Evolutionary conservation across 139 green algal genomes (phyloP), one percentile per base, ranked within the genome.

Genomic region (Bryopsis sp.): DNA sequence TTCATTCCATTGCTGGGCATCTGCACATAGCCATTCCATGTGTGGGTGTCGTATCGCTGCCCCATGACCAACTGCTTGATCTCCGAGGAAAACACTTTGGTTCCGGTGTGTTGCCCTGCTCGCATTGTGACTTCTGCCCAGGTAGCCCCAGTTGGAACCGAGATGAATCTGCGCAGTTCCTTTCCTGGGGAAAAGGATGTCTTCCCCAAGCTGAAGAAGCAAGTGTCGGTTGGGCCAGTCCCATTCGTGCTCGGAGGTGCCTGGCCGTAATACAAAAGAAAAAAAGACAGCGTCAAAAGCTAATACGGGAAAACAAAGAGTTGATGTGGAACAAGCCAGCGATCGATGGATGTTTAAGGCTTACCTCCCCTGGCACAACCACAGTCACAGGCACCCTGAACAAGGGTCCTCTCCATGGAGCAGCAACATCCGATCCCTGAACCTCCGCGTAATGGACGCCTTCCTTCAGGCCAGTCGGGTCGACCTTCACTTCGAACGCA

Each of bases 361-460:
- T 3, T 6, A 6, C 19, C 28, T 15, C 7, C 4, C 26, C 28
- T 39, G 86, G 81, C 68, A 79, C 83, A 61, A 89, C 73, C 4
- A 94, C 81, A 22, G 85, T 94, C 58, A 95, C 72, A 24, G 89
- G 90, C 35, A 95, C 26, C 32, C 84, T 78, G 71, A 95, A 87
- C 29, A 96, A 76, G 2, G 91, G 82, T 2, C 91, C 91, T 24
- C 83, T 66, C 81, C 82, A 90, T 5, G 70, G 63, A 24, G 78
- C 76, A 0, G 60, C 69, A 28, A 72, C 63, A 54, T 94, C 84
- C 29, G 75, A 74, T 2, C 61, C 83, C 70, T 61, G 47, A 7
- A 96, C 72, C 69, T 97, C 88, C 2, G 78, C 84, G 67, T 89
- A 92, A 76, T 96, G 89, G 64, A 97, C 72, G 0, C 88, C 90